Evolutionary conservation across 768 basidiomycete species (phyloP), one percentile per base, ranked within the genome.

Genomic region (Mycena kentingensis): DNA sequence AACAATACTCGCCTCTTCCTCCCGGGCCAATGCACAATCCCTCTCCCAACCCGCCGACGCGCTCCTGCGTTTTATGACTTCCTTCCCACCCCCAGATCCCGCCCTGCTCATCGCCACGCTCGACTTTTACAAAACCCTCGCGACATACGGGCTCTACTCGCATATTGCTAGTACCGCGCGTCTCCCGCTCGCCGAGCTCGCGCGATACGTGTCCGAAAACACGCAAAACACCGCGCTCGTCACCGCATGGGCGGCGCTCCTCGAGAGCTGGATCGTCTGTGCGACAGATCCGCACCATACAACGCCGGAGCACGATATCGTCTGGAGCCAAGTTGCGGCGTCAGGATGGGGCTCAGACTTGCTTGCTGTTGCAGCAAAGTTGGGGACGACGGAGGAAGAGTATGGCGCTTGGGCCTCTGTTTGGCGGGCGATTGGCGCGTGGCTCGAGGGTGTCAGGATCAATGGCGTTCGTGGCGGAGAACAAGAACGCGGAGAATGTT

Each of bases 221-320:
- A 34, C 32, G n/a, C 10, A 10, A 34, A 28, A 46, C 24, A n/a
- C 8, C 19, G 13, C 15, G 12, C 27, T 46, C 5, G 16, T 19
- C 18, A 52, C 67, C 24, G 75, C 82, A 3, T 93, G 87, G 80
- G 70, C 79, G 5, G 69, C 71, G 10, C 69, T 93, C 8, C 58
- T 92, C 2, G 80, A 82, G 52, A 72, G 77, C 0, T 98, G 93
- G 94, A 86, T 76, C 5, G 74, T 81, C 3, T 95, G 91, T 60
- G 92, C 93, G 0, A 79, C 83, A n/a, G 89, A 98, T 63, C 95
- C 96, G 5, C 96, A 98, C 64, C 76, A 78, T 49, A 95, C 93
- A 6, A 88, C 84, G 3, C 93, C 93, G 0, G 77, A 76, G 7
- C 96, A 98, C 67, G 92, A 90, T 47, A 83, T 98, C 43, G 70